Conservation (phyloP, 2,329 filamentous ascomycete genomes). For the Penicillium sp. region DNA sequence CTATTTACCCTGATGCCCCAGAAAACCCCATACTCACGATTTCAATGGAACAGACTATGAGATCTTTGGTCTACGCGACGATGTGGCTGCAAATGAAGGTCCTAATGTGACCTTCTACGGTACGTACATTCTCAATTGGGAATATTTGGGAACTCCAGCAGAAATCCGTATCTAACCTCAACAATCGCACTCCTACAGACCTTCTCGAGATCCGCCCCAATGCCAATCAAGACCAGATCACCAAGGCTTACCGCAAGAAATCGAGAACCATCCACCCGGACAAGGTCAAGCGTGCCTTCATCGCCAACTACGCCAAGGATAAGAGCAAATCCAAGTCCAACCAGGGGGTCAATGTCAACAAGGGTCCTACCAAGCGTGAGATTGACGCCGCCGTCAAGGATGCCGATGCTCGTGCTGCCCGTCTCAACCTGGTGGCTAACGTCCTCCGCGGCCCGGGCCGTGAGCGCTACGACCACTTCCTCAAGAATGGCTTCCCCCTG, state of each 20-base stretch:
- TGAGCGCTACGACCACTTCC: conserved; percentile 91
- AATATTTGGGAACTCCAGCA: background rate
- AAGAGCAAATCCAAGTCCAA: conserved; percentile 50
- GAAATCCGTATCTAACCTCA: background rate
- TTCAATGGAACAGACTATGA: conserved; percentile 67
- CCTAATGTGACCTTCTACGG: conserved; percentile 80
- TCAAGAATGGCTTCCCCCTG: conserved; percentile 84
- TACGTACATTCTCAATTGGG: conserved; percentile 22
- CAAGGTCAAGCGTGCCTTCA: conserved; percentile 84
- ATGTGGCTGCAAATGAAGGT: conserved; percentile 73
- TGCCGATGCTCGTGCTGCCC: conserved; percentile 77
- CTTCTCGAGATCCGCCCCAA: conserved; percentile 73
- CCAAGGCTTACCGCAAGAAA: conserved; percentile 89
- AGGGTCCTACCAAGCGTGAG: conserved; percentile 68
- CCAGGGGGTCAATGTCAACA: conserved; percentile 63
- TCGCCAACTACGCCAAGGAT: conserved; percentile 62
- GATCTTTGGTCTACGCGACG: conserved; percentile 92
- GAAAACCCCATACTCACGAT: background rate
- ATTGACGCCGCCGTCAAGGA: conserved; percentile 74
- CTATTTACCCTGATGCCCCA: background rate
- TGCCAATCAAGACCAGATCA: conserved; percentile 81
- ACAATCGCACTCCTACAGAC: conserved; percentile 44
- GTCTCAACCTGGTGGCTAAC: conserved; percentile 77
- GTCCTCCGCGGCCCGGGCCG: conserved; percentile 77
- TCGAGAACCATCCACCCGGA: conserved; percentile 83